Conservation (phyloP, 2,329 filamentous ascomycete genomes). For the Penicillium sp. region DNA sequence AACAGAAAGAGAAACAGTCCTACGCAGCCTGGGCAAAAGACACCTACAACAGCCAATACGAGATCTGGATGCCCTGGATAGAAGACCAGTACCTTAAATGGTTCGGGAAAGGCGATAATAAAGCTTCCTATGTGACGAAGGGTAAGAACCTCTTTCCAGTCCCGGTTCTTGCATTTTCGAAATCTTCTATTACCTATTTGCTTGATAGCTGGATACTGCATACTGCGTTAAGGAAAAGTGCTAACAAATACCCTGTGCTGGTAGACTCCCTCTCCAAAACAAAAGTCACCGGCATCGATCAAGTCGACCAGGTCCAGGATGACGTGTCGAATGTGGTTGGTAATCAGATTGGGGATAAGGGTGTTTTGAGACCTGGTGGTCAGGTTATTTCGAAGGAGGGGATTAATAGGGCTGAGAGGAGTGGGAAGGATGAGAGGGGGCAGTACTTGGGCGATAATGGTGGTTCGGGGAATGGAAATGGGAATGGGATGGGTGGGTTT, state of each 20-base stretch:
- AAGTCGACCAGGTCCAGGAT: constrained; percentile 58
- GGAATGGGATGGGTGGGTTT: neutral
- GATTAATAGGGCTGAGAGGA: constrained; percentile 57
- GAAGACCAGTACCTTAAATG: constrained; percentile 60
- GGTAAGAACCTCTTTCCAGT: no score
- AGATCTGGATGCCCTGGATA: constrained; percentile 61
- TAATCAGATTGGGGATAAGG: constrained; percentile 58
- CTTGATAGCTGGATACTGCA: no score
- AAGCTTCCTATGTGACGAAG: constrained; percentile 58
- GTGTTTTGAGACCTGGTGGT: constrained; percentile 55
- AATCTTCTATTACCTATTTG: no score
- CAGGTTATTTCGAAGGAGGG: constrained; percentile 56
- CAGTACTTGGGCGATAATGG: neutral
- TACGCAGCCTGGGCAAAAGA: constrained; percentile 48
- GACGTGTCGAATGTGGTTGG: constrained; percentile 53
- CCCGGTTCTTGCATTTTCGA: no score
- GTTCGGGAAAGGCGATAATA: constrained; percentile 61
- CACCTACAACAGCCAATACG: constrained; percentile 58
- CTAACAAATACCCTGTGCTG: no score
- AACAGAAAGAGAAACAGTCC: constrained; percentile 25
- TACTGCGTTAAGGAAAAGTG: no score
- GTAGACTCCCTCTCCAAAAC: constrained; percentile 58
- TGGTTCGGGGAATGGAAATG: neutral
- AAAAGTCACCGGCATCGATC: constrained; percentile 55
- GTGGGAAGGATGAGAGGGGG: constrained; percentile 59